Percentiles rank a stretch among this genome's conserved stretches.
Conservation (phyloP, 495 filamentous ascomycete genomes). For the Hypoxylon cercidicola region DNA sequence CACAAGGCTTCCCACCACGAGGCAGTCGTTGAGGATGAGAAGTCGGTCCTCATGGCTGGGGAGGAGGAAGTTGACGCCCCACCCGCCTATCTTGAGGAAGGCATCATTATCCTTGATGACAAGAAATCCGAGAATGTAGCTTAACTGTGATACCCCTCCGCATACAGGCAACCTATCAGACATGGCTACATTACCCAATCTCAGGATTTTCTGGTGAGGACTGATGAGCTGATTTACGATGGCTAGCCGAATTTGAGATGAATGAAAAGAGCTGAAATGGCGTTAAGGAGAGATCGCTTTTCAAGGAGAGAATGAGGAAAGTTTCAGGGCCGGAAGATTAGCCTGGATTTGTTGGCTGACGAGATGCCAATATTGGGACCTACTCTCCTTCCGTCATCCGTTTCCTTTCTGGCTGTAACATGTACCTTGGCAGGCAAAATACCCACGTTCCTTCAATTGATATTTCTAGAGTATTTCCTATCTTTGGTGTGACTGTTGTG, state of each 20-base stretch:
- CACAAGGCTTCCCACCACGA: slow-evolving; percentile 47
- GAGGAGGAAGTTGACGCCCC: slow-evolving; percentile 50
- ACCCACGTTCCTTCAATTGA: slow-evolving; percentile 45
- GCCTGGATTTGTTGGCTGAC: slow-evolving; percentile 5
- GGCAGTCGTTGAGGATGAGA: slow-evolving; percentile 52
- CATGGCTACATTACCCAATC: background rate
- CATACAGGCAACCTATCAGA: slow-evolving; percentile 1
- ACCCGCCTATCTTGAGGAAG: slow-evolving; percentile 52
- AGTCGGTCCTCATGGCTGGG: slow-evolving; percentile 54
- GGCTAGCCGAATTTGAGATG: slow-evolving; percentile 13
- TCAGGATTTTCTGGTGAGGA: slow-evolving; percentile 10
- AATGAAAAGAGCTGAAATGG: slow-evolving; percentile 13
- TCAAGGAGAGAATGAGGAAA: slow-evolving; percentile 12
- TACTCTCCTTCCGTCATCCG: slow-evolving; percentile 33
- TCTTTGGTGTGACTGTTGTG: background rate
- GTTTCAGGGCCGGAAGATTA: slow-evolving; percentile 17
- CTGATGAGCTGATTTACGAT: slow-evolving; percentile 16
- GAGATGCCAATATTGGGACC: slow-evolving; percentile 16
- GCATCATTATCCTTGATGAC: slow-evolving; percentile 34
- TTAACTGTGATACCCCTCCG: slow-evolving; percentile 36
- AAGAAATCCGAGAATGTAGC: slow-evolving; percentile 45
- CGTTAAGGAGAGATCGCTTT: slow-evolving; percentile 24
- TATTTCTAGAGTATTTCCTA: slow-evolving; percentile 22
- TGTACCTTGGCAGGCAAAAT: slow-evolving; percentile 36
- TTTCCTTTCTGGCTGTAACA: slow-evolving; percentile 37